These are phyloP conservation scores for Acer saccharum DNA, from an alignment of 345 rosid species.

Conservation along the genomic window DNA sequence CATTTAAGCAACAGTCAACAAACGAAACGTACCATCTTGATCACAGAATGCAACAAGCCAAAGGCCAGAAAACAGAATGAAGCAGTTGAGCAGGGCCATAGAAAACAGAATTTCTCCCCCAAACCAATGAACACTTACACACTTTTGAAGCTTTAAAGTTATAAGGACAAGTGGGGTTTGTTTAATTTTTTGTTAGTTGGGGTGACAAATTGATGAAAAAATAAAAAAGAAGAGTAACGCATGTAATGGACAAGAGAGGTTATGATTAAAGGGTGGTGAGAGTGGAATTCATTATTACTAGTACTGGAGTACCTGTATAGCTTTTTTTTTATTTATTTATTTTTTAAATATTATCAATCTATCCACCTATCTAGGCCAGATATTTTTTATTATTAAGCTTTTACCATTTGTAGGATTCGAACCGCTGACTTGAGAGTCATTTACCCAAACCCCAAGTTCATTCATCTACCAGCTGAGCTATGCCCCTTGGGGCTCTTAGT, in stretches of 20 bases:
- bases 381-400: too few species aligned
- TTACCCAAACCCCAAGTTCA: too few species aligned
- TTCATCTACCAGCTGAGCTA: too few species aligned
- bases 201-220: constrained; percentile 21
- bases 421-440: too few species aligned
- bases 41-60: constrained; percentile 47
- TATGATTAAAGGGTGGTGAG: constrained; percentile 22
- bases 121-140: not conserved
- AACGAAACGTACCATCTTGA: constrained; percentile 59
- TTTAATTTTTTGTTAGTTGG: not conserved
- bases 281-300: constrained; percentile 27
- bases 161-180: not conserved
- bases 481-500: too few species aligned
- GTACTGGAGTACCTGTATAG: too few species aligned
- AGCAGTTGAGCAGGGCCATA: constrained; percentile 44
- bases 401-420: too few species aligned
- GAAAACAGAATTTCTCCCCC: not conserved
- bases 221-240: not conserved
- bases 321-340: too few species aligned
- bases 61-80: constrained; percentile 39
- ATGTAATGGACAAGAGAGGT: constrained; percentile 7
- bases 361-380: too few species aligned
- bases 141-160: too few species aligned
- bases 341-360: too few species aligned
- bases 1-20: not conserved